These are phyloP conservation scores for Clarireedia homoeocarpa DNA, from an alignment of 2,329 filamentous ascomycete species.

Conservation along the genomic window DNA sequence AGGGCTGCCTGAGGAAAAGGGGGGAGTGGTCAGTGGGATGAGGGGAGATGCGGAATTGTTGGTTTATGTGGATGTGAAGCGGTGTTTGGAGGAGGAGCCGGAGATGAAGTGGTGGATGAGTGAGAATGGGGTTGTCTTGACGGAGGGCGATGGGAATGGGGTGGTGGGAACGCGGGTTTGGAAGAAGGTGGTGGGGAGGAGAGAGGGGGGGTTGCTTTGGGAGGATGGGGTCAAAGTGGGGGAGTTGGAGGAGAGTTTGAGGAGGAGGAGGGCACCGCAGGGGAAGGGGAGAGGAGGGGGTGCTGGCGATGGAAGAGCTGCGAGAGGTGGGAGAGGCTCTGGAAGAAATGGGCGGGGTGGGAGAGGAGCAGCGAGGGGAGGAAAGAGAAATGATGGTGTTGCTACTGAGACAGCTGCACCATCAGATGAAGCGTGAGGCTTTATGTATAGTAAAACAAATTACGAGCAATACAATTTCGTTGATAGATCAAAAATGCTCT, in stretches of 20 bases:
- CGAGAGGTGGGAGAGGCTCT: slow-evolving; percentile 6
- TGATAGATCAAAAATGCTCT: no score
- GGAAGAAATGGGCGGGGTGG: slow-evolving; percentile 24
- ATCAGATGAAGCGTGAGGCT: neutral
- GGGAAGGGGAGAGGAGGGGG: slow-evolving; percentile 29
- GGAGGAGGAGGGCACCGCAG: slow-evolving; percentile 40
- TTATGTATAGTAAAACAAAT: neutral
- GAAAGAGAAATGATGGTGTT: slow-evolving; percentile 28
- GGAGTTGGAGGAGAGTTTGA: slow-evolving; percentile 56
- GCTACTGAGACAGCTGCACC: slow-evolving; percentile 14
- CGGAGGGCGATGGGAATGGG: slow-evolving; percentile 51
- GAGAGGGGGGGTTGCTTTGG: slow-evolving; percentile 57
- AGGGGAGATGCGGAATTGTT: slow-evolving; percentile 67
- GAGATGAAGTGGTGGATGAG: slow-evolving; percentile 68
- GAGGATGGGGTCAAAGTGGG: slow-evolving; percentile 58
- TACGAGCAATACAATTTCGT: no score
- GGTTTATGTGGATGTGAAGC: slow-evolving; percentile 66
- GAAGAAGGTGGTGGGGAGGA: slow-evolving; percentile 58
- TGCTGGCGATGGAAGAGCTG: slow-evolving; percentile 29
- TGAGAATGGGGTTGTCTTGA: slow-evolving; percentile 69
- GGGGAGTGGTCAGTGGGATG: slow-evolving; percentile 69
- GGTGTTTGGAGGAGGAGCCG: slow-evolving; percentile 47
- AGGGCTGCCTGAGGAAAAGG: slow-evolving; percentile 47
- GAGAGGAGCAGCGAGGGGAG: slow-evolving; percentile 23
- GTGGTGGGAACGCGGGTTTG: slow-evolving; percentile 62